phyloP scores from a whole-genome alignment of 106 monocot genomes.

The Apostasia shenzhenica region DNA sequence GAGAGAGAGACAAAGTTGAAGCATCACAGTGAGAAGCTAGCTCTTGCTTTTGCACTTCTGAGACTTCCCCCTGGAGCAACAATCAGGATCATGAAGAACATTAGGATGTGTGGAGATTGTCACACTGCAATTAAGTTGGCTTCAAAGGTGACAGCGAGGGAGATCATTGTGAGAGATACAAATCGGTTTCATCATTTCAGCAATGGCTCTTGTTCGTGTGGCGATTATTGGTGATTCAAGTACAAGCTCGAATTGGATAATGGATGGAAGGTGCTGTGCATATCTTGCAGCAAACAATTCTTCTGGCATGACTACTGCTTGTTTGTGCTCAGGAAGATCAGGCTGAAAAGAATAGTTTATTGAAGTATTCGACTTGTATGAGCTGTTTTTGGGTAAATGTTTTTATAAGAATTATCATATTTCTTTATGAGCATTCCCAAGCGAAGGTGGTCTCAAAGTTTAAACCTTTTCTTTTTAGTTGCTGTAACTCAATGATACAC shows the following conservation, averaged over 20 bases:
- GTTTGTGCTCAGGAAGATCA: too few relatives aligned
- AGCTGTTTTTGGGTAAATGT: too few relatives aligned
- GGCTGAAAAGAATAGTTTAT: too few relatives aligned
- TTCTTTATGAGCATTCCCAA: too few relatives aligned
- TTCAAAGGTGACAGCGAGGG: slow-evolving; percentile 15
- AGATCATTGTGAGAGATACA: slow-evolving; percentile 19
- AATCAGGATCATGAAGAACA: slow-evolving; percentile 23
- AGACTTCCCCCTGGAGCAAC: slow-evolving; percentile 6
- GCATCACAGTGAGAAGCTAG: slow-evolving; percentile 23
- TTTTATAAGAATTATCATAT: too few relatives aligned
- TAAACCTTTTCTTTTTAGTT: too few relatives aligned
- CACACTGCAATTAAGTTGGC: slow-evolving; percentile 21
- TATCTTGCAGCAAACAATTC: too few relatives aligned
- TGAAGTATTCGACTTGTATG: too few relatives aligned
- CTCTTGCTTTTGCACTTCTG: slow-evolving; percentile 21
- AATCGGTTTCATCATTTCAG: slow-evolving; percentile 25
- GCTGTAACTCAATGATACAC: too few relatives aligned
- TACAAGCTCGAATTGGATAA: not conserved
- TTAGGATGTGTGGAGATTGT: slow-evolving; percentile 25
- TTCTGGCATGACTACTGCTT: too few relatives aligned
- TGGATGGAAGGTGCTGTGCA: too few relatives aligned
- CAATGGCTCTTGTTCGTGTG: slow-evolving; percentile 16
- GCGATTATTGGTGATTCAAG: slow-evolving; percentile 24
- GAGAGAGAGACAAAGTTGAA: slow-evolving; percentile 17
- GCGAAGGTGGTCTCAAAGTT: too few relatives aligned